These are phyloP conservation scores for Fonsecaea multimorphosa DNA, from an alignment of 2,329 filamentous ascomycete species.

Conservation along the genomic window DNA sequence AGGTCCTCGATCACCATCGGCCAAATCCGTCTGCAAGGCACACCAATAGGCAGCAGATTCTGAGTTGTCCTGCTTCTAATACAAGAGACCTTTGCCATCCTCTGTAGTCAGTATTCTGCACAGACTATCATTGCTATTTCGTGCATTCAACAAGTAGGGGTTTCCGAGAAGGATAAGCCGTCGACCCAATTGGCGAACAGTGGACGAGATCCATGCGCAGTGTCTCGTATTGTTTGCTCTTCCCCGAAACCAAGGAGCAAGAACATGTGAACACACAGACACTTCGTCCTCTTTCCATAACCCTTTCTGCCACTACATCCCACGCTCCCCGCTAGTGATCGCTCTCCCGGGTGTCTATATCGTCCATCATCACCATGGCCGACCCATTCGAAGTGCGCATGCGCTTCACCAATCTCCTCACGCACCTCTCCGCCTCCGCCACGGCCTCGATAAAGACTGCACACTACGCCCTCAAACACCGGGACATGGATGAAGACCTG, in stretches of 20 bases:
- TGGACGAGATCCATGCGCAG: neutral
- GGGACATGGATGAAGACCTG: constrained; percentile 94
- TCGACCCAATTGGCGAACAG: neutral
- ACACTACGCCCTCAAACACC: constrained; percentile 91
- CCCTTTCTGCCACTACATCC: neutral
- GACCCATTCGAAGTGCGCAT: constrained; percentile 99
- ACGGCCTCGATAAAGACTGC: constrained; percentile 90
- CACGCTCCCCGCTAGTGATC: neutral
- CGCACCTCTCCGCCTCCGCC: constrained; percentile 88
- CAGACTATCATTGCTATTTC: neutral
- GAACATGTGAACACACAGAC: neutral
- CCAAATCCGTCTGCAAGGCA: constrained; percentile 29
- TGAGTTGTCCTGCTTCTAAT: too few relatives aligned
- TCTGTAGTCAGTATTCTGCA: too few relatives aligned
- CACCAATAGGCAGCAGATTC: constrained; percentile 24
- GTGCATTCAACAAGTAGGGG: neutral
- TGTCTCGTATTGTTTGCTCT: neutral
- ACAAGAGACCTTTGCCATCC: too few relatives aligned
- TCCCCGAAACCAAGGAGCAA: neutral
- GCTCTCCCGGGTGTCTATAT: too few relatives aligned
- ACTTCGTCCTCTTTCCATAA: too few relatives aligned
- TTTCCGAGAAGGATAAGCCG: neutral
- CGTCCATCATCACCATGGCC: constrained; percentile 68
- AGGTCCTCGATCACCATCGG: constrained; percentile 12
- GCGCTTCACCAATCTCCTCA: constrained; percentile 89